Evolutionary conservation across 2,329 filamentous ascomycete species (phyloP), one percentile per base, ranked within the genome.

Genomic region (Geoglossum cookeanum): DNA sequence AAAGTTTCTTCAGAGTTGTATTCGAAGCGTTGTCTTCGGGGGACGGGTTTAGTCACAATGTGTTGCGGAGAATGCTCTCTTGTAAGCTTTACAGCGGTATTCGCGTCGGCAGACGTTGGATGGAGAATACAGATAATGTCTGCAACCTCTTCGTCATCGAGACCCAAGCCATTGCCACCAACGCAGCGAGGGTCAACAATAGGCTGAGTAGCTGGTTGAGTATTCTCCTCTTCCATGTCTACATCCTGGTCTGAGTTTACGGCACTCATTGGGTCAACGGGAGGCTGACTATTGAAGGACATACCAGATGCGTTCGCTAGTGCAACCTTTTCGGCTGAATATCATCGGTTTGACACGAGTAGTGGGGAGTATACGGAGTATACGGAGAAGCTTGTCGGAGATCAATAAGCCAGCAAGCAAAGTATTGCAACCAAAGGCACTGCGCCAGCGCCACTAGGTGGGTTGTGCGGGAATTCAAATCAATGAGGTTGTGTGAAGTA

Each of bases 91-190:
- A 91, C 81, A 63, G 90, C 85, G 61, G 75, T 74, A 61, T 84
- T 82, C 22, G 91, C 87, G 27, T 79, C 78, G 44, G 80, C 75
- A 1, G 88, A 87, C 62, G 80, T 80, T 9, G 91, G 90, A 63
- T 94, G 83, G 32, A 97, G 77, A 58, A 96, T 81, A 70, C 89
- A 94, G 62, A 95, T 80, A 63, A 96, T 87, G 70, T 96, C 90
- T 60, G 87, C 80, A 55, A 92, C 79, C 67, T 95, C 90, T 62
- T 86, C 79, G 63, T 90, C 84, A 56, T 79, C 84, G 60, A 96
- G 81, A 58, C 87, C 87, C 45, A 87, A 92, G 67, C 87, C 86
- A 69, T 87, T 85, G 67, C 84, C 77, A 58, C 88, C 88, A 60
- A 86, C 68, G 57, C 88, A 82, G 61, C 88, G 80, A 45, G 88